Conservation (phyloP, 2,329 filamentous ascomycete genomes). For the Aureobasidium mangrovei region DNA sequence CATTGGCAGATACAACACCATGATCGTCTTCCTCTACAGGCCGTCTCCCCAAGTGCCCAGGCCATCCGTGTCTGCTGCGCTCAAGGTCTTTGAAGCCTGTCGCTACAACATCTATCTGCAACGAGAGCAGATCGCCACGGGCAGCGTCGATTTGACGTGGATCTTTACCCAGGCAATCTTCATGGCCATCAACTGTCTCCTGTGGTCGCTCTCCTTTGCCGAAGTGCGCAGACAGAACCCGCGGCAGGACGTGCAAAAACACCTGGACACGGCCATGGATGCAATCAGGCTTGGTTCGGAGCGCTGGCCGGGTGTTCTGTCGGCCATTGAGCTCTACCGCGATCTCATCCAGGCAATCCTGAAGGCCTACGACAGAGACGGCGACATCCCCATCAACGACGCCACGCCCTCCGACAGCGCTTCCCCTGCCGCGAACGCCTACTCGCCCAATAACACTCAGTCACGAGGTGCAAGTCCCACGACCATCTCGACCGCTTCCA, state of each 20-base stretch:
- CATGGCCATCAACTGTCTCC: conserved; percentile 81
- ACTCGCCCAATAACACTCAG: conserved; percentile 28
- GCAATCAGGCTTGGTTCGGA: conserved; percentile 73
- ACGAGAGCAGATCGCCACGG: conserved; percentile 66
- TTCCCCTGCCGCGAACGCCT: conserved; percentile 19
- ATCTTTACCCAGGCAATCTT: conserved; percentile 84
- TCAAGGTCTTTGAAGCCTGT: conserved; percentile 74
- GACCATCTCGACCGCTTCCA: conserved; percentile 25
- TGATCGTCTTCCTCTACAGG: conserved; percentile 79
- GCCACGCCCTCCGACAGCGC: conserved; percentile 37
- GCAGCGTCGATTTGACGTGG: conserved; percentile 82
- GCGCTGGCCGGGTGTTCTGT: conserved; percentile 83
- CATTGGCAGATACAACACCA: conserved; percentile 66
- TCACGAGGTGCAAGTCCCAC: conserved; percentile 39
- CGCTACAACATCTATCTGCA: conserved; percentile 74
- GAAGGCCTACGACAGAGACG: conserved; percentile 67
- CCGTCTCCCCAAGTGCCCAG: conserved; percentile 88
- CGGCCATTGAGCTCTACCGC: conserved; percentile 77
- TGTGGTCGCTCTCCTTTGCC: conserved; percentile 85
- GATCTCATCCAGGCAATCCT: conserved; percentile 79
- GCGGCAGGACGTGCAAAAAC: conserved; percentile 65
- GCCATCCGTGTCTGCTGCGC: conserved; percentile 69
- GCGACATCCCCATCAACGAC: conserved; percentile 41
- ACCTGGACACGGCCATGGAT: conserved; percentile 66
- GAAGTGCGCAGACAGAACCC: conserved; percentile 67